A percentile compares a stretch with the other conserved stretches of the same genome.
Evolutionary conservation across 257 asterid genomes (phyloP).

Genomic region (Capsicum baccatum): DNA sequence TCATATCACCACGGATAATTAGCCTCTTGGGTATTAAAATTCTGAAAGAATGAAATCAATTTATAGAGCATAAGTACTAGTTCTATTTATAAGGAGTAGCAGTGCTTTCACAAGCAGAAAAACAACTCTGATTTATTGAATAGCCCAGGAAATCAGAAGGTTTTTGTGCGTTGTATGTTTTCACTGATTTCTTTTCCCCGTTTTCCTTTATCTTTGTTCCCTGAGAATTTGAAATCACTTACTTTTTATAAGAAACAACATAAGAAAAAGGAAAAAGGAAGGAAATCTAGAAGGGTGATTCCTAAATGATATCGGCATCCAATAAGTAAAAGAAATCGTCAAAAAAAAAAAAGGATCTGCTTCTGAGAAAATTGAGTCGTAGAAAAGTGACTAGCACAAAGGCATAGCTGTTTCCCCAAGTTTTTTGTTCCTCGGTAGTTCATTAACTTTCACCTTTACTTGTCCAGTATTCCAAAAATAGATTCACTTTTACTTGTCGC

Average conservation of each 20-base stretch:
- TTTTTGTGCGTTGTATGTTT: neutral
- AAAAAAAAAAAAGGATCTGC: neutral
- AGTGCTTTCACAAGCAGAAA: neutral
- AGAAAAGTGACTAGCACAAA: neutral
- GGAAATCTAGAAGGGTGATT: neutral
- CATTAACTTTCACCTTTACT: neutral
- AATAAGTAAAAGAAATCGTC: neutral
- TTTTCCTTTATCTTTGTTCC: conserved; percentile 13
- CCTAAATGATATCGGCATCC: neutral
- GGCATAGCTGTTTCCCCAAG: neutral
- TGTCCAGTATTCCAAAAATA: too few species aligned
- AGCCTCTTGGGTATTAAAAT: neutral
- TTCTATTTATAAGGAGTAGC: too few species aligned
- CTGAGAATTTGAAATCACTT: neutral
- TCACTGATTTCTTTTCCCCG: too few species aligned
- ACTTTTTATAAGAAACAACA: neutral
- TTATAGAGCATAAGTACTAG: neutral
- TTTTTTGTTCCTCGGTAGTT: conserved; percentile 9
- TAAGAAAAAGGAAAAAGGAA: neutral
- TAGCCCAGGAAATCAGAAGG: conserved; percentile 9
- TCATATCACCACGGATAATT: neutral
- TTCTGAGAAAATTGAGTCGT: neutral
- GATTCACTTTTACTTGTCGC: too few species aligned
- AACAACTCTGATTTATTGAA: too few species aligned
- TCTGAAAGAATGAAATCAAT: neutral